phyloP scores from a whole-genome alignment of 2,329 filamentous ascomycete species.

The Biscogniauxia mediterranea region DNA sequence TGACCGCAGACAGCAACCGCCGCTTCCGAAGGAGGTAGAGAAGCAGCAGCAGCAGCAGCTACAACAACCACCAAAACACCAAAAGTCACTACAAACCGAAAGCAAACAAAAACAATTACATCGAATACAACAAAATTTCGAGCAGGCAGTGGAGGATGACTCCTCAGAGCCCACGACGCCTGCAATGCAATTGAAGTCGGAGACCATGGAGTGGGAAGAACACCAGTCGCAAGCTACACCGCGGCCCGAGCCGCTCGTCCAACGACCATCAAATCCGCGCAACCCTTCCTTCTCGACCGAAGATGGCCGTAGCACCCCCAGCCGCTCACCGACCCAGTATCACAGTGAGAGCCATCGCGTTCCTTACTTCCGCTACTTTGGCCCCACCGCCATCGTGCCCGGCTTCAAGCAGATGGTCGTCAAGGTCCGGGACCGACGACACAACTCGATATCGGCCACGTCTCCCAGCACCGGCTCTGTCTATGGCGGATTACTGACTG shows the following conservation, averaged over 20 bases:
- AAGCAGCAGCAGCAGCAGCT: background rate
- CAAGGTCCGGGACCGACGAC: constrained; percentile 65
- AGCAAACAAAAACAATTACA: constrained; percentile 14
- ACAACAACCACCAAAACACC: background rate
- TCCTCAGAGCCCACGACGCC: constrained; percentile 9
- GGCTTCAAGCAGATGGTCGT: constrained; percentile 93
- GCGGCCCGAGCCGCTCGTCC: constrained; percentile 20
- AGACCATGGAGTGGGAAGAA: constrained; percentile 33
- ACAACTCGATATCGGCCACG: constrained; percentile 57
- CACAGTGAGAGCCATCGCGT: constrained; percentile 61
- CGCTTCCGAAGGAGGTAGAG: constrained; percentile 4
- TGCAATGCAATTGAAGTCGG: constrained; percentile 29
- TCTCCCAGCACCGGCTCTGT: constrained; percentile 45
- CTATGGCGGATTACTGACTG: constrained; percentile 37
- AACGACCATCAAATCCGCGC: constrained; percentile 29
- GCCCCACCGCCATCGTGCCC: constrained; percentile 85
- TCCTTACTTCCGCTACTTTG: constrained; percentile 89
- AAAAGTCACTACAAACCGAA: constrained; percentile 13
- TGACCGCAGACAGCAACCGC: constrained; percentile 32
- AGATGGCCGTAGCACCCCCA: constrained; percentile 38
- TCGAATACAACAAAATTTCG: background rate
- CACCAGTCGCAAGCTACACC: constrained; percentile 26
- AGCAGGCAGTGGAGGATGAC: background rate
- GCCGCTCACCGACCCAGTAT: constrained; percentile 46
- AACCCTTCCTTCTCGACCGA: constrained; percentile 41